Evolutionary conservation across 352 stramenopile genomes (phyloP).

Genomic region (Blastocystis sp.): DNA sequence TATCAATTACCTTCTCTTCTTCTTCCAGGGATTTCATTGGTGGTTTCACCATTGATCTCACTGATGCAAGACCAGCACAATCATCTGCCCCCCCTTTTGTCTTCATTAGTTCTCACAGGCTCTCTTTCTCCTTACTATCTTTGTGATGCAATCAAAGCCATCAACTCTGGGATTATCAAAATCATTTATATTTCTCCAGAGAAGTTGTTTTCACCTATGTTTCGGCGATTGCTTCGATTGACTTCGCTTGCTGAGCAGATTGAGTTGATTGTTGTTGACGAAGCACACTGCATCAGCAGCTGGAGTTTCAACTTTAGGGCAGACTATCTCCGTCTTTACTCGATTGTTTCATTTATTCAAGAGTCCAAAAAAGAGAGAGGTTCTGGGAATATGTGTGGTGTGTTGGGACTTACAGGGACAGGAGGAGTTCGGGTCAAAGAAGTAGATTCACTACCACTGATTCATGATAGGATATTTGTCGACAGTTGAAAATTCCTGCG

Average conservation of each 20-base stretch:
- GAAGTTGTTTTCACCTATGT: slow-evolving; percentile 55
- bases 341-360: slow-evolving; percentile 69
- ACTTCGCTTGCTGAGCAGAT: slow-evolving; percentile 18
- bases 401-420: slow-evolving; percentile 47
- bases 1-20: slow-evolving; percentile 46
- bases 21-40: background rate
- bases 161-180: slow-evolving; percentile 44
- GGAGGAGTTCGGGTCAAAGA: slow-evolving; percentile 10
- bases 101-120: slow-evolving; percentile 23
- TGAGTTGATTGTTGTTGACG: slow-evolving; percentile 63
- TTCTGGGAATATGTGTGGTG: background rate
- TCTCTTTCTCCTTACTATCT: background rate
- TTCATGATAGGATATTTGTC: slow-evolving; percentile 36
- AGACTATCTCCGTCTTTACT: slow-evolving; percentile 62
- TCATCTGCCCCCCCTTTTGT: slow-evolving; percentile 9
- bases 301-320: slow-evolving; percentile 65
- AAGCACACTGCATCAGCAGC: slow-evolving; percentile 65
- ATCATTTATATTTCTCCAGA: slow-evolving; percentile 54
- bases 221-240: slow-evolving; percentile 25
- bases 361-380: background rate
- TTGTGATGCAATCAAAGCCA: background rate
- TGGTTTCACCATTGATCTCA: slow-evolving; percentile 48
- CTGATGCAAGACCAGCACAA: slow-evolving; percentile 52
- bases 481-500: background rate
- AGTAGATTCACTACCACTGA: background rate